Conservation (phyloP, 1,284 basidiomycete species). For the Cystobasidiaceae sp. region DNA sequence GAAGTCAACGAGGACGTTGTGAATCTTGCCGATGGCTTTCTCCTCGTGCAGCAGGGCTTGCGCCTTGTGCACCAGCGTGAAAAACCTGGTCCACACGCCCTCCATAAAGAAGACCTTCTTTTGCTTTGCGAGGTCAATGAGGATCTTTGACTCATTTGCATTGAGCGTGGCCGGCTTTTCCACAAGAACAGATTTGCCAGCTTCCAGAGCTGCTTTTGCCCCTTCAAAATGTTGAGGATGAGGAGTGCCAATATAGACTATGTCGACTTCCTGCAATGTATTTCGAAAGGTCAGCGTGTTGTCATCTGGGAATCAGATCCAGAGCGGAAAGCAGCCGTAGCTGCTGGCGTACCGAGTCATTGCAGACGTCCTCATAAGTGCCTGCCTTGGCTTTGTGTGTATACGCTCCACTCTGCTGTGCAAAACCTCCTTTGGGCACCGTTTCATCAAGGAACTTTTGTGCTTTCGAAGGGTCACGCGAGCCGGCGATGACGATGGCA, state of each 20-base stretch:
- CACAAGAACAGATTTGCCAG: slow-evolving; percentile 49
- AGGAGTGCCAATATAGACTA: slow-evolving; percentile 53
- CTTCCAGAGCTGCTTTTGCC: slow-evolving; percentile 47
- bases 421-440: slow-evolving; percentile 42
- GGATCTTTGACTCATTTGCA: slow-evolving; percentile 48
- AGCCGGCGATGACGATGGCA: slow-evolving; percentile 49
- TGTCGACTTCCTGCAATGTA: slow-evolving; percentile 46
- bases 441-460: slow-evolving; percentile 46
- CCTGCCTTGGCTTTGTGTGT: slow-evolving; percentile 39
- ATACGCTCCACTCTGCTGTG: slow-evolving; percentile 40
- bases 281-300: background rate
- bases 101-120: slow-evolving; percentile 49
- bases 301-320: background rate
- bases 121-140: slow-evolving; percentile 47
- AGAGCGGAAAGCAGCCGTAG: background rate
- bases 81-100: slow-evolving; percentile 50
- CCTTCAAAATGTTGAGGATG: slow-evolving; percentile 51
- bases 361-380: slow-evolving; percentile 48
- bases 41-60: slow-evolving; percentile 45
- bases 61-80: slow-evolving; percentile 45
- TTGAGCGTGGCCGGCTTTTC: slow-evolving; percentile 52
- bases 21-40: slow-evolving; percentile 46
- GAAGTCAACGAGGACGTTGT: slow-evolving; percentile 45
- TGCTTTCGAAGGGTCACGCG: slow-evolving; percentile 46
- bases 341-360: slow-evolving; percentile 41